A percentile compares a stretch with the other conserved stretches of the same genome.
Conservation (phyloP, 23 red algal species). For the Gracilaria gracilis region DNA sequence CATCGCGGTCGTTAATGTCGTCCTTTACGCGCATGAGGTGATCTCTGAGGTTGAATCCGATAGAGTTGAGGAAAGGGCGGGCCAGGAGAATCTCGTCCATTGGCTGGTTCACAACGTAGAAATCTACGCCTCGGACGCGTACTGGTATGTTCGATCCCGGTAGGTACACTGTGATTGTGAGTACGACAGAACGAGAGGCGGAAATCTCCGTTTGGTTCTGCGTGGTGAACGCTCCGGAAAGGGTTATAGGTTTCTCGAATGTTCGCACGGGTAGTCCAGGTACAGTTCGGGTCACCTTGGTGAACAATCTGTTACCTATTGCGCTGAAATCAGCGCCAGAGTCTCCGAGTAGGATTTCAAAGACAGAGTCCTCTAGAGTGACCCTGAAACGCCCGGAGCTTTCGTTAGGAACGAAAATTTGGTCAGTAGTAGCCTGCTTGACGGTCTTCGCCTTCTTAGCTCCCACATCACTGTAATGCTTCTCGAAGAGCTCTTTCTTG, state of each 20-base stretch:
- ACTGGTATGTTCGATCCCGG: constrained; percentile 10
- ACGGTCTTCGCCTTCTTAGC: background rate
- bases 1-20: too few relatives aligned
- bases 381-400: background rate
- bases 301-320: background rate
- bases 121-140: constrained; percentile 24
- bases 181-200: background rate
- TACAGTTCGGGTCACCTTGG: background rate
- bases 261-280: too few relatives aligned
- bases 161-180: background rate
- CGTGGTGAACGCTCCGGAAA: background rate
- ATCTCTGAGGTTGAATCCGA: constrained; percentile 12
- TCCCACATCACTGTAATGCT: background rate
- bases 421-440: background rate
- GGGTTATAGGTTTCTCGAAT: background rate
- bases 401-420: background rate
- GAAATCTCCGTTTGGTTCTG: background rate
- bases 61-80: background rate
- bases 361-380: background rate
- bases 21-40: background rate
- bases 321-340: constrained; percentile 16
- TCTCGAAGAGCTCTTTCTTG: background rate
- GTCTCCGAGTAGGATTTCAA: background rate
- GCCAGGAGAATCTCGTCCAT: constrained; percentile 33
- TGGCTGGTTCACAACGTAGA: background rate